Conservation (phyloP, 2,329 filamentous ascomycete species). For the Spiromastix sp. region DNA sequence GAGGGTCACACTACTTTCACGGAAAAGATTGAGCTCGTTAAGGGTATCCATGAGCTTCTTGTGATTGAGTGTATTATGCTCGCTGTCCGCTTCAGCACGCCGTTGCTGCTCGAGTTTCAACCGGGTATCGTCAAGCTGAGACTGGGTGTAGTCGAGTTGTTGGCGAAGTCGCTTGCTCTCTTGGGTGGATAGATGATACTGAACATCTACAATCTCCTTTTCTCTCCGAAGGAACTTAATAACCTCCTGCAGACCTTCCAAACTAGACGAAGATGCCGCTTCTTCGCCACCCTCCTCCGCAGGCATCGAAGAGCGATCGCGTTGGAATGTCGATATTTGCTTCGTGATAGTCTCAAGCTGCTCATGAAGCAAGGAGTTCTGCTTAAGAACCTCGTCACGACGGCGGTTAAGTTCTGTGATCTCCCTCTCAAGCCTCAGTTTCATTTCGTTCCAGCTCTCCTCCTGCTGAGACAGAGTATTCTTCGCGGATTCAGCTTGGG, state of each 20-base stretch:
- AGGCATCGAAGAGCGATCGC: conserved; percentile 52
- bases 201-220: conserved; percentile 97
- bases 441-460: conserved; percentile 76
- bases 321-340: conserved; percentile 71
- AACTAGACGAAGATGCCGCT: conserved; percentile 43
- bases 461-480: conserved; percentile 69
- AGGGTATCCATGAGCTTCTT: conserved; percentile 89
- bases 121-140: conserved; percentile 77
- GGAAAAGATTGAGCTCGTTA: conserved; percentile 89
- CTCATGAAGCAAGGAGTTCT: conserved; percentile 83
- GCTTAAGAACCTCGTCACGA: conserved; percentile 72
- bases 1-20: conserved; percentile 85
- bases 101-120: conserved; percentile 88
- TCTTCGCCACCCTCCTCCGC: conserved; percentile 42
- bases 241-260: conserved; percentile 76
- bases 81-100: conserved; percentile 60
- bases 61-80: conserved; percentile 65
- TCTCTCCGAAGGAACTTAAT: conserved; percentile 86
- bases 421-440: conserved; percentile 73
- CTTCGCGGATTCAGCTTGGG: conserved; percentile 79
- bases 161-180: conserved; percentile 83
- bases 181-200: conserved; percentile 78
- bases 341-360: conserved; percentile 75
- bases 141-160: conserved; percentile 76
- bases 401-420: conserved; percentile 66